Percentiles rank a stretch among this genome's conserved stretches.
These are phyloP conservation scores for Fonsecaea monophora DNA, from an alignment of 2,329 filamentous ascomycete genomes.

Conservation along the genomic window DNA sequence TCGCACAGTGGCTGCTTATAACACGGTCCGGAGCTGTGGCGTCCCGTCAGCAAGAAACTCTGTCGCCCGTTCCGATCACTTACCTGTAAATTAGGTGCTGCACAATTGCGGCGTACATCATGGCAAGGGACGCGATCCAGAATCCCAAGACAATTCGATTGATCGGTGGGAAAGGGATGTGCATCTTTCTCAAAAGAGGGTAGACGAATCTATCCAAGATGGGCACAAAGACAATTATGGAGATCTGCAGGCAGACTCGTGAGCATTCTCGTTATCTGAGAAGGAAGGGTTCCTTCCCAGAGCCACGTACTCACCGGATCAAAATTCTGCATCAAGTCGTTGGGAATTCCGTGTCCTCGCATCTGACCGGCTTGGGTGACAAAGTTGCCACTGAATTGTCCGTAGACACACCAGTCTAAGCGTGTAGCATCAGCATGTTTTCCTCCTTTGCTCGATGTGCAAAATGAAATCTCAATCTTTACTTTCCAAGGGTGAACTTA, in stretches of 20 bases:
- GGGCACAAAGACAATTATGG: conserved; percentile 77
- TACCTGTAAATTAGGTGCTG: conserved; percentile 62
- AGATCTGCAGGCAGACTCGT: conserved; percentile 51
- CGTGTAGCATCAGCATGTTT: not conserved
- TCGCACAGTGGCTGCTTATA: conserved; percentile 51
- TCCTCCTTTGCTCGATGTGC: not conserved
- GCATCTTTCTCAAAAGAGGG: conserved; percentile 68
- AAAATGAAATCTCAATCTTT: not conserved
- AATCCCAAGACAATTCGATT: conserved; percentile 77
- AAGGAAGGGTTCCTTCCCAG: not conserved
- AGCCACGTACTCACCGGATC: conserved; percentile 58
- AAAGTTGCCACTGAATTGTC: conserved; percentile 39
- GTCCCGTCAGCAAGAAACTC: conserved; percentile 3
- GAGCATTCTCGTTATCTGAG: not conserved
- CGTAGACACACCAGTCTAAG: conserved; percentile 59
- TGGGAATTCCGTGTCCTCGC: conserved; percentile 73
- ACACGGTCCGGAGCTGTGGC: conserved; percentile 54
- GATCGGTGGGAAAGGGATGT: conserved; percentile 74
- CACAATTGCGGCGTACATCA: conserved; percentile 66
- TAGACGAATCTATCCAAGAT: conserved; percentile 73
- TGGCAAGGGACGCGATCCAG: conserved; percentile 66
- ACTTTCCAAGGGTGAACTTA: not conserved
- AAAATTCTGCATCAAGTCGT: conserved; percentile 78
- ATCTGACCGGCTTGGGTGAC: conserved; percentile 56
- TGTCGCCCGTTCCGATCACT: too few species aligned